Evolutionary conservation across 169 alveolate genomes (phyloP).

Genomic region (Plasmodium ovale): DNA sequence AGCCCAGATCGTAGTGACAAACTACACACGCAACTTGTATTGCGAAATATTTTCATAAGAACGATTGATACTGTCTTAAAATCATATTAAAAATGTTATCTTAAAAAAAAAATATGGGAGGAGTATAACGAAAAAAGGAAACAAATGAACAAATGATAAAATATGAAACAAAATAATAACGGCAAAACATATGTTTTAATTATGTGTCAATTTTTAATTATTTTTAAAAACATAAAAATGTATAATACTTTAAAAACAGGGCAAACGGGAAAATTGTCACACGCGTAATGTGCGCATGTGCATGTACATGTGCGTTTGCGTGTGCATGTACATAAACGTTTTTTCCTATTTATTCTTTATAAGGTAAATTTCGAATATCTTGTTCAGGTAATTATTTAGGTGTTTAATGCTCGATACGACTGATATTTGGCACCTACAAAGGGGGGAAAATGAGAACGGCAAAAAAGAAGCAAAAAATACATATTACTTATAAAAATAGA

Average conservation of each 20-base stretch:
- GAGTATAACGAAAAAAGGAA: not conserved
- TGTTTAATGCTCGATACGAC: constrained; percentile 55
- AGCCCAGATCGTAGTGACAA: too few species aligned
- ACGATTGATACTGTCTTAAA: too few species aligned
- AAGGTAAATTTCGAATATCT: constrained; percentile 63
- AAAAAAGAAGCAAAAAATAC: not conserved
- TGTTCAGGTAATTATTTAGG: constrained; percentile 64
- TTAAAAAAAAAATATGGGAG: too few species aligned
- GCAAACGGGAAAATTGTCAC: not conserved
- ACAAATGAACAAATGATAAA: not conserved
- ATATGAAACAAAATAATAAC: not conserved
- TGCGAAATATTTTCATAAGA: too few species aligned
- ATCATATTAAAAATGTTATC: too few species aligned
- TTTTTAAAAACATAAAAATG: not conserved
- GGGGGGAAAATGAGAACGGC: not conserved
- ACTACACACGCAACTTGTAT: too few species aligned
- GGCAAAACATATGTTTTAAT: not conserved
- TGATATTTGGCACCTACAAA: constrained; percentile 66
- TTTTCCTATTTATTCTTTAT: constrained; percentile 28
- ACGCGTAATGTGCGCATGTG: too few species aligned
- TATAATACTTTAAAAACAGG: not conserved
- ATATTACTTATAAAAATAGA: not conserved
- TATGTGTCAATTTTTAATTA: not conserved
- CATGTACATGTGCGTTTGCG: not conserved
- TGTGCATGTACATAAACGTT: not conserved